Evolutionary conservation across 768 basidiomycete genomes (phyloP).

Genomic region (Boletellus ananas): DNA sequence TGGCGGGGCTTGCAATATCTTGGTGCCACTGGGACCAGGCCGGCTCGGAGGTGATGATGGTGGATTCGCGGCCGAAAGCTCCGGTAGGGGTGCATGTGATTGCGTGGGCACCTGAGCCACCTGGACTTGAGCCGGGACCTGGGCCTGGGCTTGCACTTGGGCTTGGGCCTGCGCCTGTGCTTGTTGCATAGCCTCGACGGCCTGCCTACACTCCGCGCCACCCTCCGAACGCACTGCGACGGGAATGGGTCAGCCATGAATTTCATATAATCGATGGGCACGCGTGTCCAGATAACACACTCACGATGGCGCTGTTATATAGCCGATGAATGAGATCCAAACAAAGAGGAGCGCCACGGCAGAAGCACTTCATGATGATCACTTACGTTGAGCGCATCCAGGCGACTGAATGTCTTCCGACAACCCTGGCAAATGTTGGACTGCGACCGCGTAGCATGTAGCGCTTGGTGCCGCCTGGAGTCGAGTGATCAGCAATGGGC

Average conservation of each 20-base stretch:
- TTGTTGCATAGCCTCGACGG: conserved; percentile 37
- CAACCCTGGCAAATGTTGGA: conserved; percentile 88
- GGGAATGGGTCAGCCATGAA: conserved; percentile 23
- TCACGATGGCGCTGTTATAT: conserved; percentile 68
- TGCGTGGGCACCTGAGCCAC: conserved; percentile 17
- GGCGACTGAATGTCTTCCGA: conserved; percentile 89
- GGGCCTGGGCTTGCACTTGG: conserved; percentile 17
- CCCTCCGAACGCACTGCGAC: conserved; percentile 76
- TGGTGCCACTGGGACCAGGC: conserved; percentile 25
- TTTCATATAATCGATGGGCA: conserved; percentile 21
- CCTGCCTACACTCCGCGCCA: conserved; percentile 67
- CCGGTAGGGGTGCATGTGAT: conserved; percentile 23
- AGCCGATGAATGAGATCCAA: conserved; percentile 25
- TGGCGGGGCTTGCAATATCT: conserved; percentile 15
- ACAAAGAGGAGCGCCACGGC: conserved; percentile 14
- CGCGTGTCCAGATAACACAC: conserved; percentile 32
- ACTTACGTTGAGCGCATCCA: conserved; percentile 93
- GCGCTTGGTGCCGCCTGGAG: conserved; percentile 78
- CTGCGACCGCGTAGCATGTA: conserved; percentile 81
- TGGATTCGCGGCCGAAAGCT: conserved; percentile 16
- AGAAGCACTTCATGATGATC: conserved; percentile 29
- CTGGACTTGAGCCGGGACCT: conserved; percentile 22
- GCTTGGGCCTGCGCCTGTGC: conserved; percentile 26
- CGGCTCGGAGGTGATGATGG: conserved; percentile 19
- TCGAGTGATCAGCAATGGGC: conserved; percentile 7